Evolutionary conservation across 2,329 filamentous ascomycete genomes (phyloP).

Genomic region (Aureobasidium zeae): DNA sequence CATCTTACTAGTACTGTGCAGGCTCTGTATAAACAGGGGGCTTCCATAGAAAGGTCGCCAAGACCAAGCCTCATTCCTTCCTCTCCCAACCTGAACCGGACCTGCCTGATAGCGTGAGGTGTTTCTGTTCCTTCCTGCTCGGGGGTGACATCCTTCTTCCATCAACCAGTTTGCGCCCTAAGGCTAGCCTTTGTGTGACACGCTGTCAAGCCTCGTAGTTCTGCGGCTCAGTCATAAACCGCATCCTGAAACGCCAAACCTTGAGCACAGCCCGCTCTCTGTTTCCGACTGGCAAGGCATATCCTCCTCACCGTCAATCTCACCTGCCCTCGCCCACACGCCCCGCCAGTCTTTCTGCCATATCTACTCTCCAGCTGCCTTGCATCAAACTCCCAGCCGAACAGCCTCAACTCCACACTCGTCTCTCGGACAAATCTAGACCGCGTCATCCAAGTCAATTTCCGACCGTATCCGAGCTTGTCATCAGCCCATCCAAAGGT

Average conservation of each 20-base stretch:
- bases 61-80: slow-evolving; percentile 7
- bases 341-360: slow-evolving; percentile 1
- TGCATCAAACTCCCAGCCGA: not conserved
- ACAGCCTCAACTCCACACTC: too few relatives aligned
- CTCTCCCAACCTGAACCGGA: too few relatives aligned
- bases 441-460: slow-evolving; percentile 12
- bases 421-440: too few relatives aligned
- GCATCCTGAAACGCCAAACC: slow-evolving; percentile 11
- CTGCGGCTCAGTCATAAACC: slow-evolving; percentile 6
- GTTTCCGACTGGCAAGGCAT: slow-evolving; percentile 6
- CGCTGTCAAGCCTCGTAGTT: slow-evolving; percentile 9
- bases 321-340: slow-evolving; percentile 6
- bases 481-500: slow-evolving; percentile 1
- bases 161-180: not conserved
- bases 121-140: not conserved
- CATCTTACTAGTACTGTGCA: too few relatives aligned
- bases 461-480: slow-evolving; percentile 8
- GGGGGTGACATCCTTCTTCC: not conserved
- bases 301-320: slow-evolving; percentile 4
- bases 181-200: slow-evolving; percentile 5
- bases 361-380: not conserved
- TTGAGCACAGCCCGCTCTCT: slow-evolving; percentile 11
- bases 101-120: too few relatives aligned
- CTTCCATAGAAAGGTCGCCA: too few relatives aligned
- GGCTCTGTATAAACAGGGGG: too few relatives aligned